phyloP scores from a whole-genome alignment of 2,329 filamentous ascomycete species.

The Clonostachys chloroleuca region DNA sequence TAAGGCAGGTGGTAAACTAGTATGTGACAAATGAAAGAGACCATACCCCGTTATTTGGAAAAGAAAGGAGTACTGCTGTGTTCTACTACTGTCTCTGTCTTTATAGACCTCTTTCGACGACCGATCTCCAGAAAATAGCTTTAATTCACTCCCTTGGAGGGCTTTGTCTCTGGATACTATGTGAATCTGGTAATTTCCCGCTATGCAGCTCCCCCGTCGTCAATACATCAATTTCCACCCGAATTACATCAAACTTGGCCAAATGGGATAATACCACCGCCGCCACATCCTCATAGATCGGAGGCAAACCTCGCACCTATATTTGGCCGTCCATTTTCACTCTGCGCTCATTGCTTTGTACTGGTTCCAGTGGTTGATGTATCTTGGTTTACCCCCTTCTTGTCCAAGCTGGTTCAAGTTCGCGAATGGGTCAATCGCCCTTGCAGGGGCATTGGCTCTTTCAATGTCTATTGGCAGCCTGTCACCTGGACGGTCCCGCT shows the following conservation, averaged over 20 bases:
- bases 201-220: no score
- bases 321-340: background rate
- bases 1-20: background rate
- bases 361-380: constrained; percentile 31
- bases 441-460: background rate
- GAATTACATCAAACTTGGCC: no score
- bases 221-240: no score
- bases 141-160: no score
- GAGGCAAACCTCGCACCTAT: no score
- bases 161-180: no score
- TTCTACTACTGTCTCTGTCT: background rate
- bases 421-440: constrained; percentile 19
- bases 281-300: background rate
- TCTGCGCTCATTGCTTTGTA: constrained; percentile 11
- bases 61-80: background rate
- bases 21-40: background rate
- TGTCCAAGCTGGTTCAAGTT: constrained; percentile 23
- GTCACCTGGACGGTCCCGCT: background rate
- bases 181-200: no score
- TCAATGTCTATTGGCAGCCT: background rate
- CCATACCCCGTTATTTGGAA: background rate
- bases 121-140: background rate
- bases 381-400: constrained; percentile 18
- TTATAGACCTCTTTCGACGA: background rate
- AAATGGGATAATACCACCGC: no score